Evolutionary conservation across 768 basidiomycete species (phyloP).

Genomic region (Lactarius akahatsu): DNA sequence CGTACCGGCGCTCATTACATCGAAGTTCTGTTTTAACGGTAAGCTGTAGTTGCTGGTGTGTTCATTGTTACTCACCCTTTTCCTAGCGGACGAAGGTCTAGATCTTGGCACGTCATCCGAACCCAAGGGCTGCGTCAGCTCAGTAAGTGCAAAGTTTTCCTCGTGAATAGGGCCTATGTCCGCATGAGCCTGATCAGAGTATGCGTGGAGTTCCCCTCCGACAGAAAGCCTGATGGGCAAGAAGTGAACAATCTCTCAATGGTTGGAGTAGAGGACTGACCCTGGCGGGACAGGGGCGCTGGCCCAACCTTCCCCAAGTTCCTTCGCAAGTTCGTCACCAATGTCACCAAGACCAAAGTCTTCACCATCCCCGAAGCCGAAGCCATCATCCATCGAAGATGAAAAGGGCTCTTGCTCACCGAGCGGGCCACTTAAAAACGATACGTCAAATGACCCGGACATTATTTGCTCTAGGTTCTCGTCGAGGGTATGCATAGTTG

Average conservation of each 20-base stretch:
- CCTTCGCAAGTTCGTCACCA: constrained; percentile 72
- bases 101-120: not conserved
- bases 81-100: constrained; percentile 14
- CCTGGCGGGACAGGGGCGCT: constrained; percentile 32
- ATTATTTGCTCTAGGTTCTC: constrained; percentile 70
- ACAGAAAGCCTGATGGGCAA: constrained; percentile 4
- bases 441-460: constrained; percentile 62
- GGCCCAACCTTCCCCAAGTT: constrained; percentile 74
- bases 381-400: constrained; percentile 51
- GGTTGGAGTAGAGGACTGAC: not conserved
- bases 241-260: not conserved
- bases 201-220: constrained; percentile 15
- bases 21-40: constrained; percentile 18
- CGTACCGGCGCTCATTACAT: constrained; percentile 17
- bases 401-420: constrained; percentile 47
- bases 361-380: constrained; percentile 46
- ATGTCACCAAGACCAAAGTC: constrained; percentile 58
- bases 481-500: constrained; percentile 61
- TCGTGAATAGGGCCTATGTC: constrained; percentile 33
- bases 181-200: constrained; percentile 25
- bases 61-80: constrained; percentile 19
- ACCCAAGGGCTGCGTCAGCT: constrained; percentile 3
- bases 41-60: not conserved
- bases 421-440: constrained; percentile 45
- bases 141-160: constrained; percentile 30